Percentiles rank a stretch among this genome's conserved stretches.
phyloP scores from a whole-genome alignment of 306 rosid species.

The Pyrus pyrifolia region DNA sequence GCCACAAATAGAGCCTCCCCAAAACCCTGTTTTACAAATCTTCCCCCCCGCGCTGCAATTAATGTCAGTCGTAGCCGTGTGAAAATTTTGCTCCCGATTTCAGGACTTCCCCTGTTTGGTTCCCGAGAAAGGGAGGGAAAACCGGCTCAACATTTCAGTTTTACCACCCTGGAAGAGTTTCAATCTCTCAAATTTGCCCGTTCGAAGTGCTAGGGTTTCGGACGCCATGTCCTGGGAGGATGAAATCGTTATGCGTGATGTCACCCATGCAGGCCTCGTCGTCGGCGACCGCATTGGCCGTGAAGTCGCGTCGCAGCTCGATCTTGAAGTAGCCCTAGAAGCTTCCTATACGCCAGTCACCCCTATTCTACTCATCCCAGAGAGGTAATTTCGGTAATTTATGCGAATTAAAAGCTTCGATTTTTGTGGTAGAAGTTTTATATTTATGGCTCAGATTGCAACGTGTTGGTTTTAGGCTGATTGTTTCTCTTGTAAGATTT shows the following conservation, averaged over 20 bases:
- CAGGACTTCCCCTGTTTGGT: slow-evolving; percentile 9
- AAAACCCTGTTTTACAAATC: slow-evolving; percentile 41
- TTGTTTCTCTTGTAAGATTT: background rate
- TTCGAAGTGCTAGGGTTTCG: slow-evolving; percentile 24
- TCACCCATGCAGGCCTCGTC: slow-evolving; percentile 68
- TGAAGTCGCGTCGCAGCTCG: slow-evolving; percentile 75
- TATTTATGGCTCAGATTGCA: background rate
- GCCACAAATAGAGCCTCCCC: slow-evolving; percentile 53
- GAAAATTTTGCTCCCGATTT: slow-evolving; percentile 7
- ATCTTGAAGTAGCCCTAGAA: slow-evolving; percentile 91
- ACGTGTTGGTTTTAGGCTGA: background rate
- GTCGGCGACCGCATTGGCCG: slow-evolving; percentile 87
- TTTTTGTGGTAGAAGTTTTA: background rate
- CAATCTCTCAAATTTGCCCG: background rate
- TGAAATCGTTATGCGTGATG: slow-evolving; percentile 74
- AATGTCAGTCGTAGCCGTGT: background rate
- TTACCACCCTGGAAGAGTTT: background rate
- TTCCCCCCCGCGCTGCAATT: background rate
- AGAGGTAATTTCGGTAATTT: slow-evolving; percentile 45
- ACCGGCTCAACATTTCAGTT: background rate
- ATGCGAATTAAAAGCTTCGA: background rate
- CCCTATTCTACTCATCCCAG: slow-evolving; percentile 84
- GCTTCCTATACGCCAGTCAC: slow-evolving; percentile 82
- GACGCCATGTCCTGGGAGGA: slow-evolving; percentile 69
- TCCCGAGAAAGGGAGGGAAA: slow-evolving; percentile 19